Conservation (phyloP, 208 protist species). For the Herpetomonas muscarum region DNA sequence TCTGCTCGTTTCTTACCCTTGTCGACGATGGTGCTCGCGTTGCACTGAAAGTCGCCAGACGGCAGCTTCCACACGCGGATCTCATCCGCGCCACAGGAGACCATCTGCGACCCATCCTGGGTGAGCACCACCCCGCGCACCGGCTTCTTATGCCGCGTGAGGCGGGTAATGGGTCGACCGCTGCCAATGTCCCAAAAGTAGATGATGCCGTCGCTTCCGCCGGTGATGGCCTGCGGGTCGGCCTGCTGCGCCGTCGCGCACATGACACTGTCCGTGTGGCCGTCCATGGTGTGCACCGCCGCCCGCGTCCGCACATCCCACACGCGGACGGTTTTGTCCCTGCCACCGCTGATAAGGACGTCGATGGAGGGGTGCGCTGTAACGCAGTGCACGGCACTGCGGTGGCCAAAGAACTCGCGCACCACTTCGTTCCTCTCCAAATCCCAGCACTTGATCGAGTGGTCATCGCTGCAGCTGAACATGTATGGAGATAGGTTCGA, state of each 20-base stretch:
- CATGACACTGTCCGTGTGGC: slow-evolving; percentile 93
- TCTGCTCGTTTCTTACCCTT: slow-evolving; percentile 23
- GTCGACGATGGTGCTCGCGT: slow-evolving; percentile 77
- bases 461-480: slow-evolving; percentile 98
- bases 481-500: slow-evolving; percentile 96
- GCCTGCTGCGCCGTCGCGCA: slow-evolving; percentile 83
- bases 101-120: slow-evolving; percentile 90
- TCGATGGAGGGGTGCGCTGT: slow-evolving; percentile 97
- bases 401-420: slow-evolving; percentile 98
- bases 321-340: slow-evolving; percentile 94
- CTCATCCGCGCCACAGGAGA: slow-evolving; percentile 94
- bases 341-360: slow-evolving; percentile 96
- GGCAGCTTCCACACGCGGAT: slow-evolving; percentile 97
- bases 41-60: slow-evolving; percentile 94
- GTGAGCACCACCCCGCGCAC: slow-evolving; percentile 92
- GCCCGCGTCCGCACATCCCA: slow-evolving; percentile 88
- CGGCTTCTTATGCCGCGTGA: slow-evolving; percentile 99
- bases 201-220: slow-evolving; percentile 92
- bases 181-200: slow-evolving; percentile 91
- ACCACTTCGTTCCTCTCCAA: slow-evolving; percentile 95
- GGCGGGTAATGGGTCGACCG: slow-evolving; percentile 46
- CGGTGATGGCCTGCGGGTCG: slow-evolving; percentile 93
- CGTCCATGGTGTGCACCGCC: slow-evolving; percentile 84
- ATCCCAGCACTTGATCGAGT: slow-evolving; percentile 99
- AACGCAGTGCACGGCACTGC: slow-evolving; percentile 91